phyloP scores from a whole-genome alignment of 495 filamentous ascomycete genomes.

The Hyaloscypha finlandica region DNA sequence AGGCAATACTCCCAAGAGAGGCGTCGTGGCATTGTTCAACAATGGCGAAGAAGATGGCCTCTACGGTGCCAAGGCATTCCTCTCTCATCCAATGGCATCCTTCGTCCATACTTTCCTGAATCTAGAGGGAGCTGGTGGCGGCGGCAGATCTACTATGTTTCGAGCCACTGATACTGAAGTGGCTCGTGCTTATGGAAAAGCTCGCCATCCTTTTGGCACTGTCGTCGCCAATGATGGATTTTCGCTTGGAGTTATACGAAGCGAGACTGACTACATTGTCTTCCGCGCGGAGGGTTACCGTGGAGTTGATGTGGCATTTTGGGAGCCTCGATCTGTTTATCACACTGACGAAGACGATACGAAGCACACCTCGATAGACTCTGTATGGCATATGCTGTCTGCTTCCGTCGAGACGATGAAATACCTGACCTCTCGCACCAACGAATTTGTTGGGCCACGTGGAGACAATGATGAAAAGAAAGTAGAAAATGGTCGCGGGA shows the following conservation, averaged over 20 bases:
- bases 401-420: conserved; percentile 72
- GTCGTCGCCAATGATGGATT: conserved; percentile 85
- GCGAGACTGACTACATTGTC: conserved; percentile 87
- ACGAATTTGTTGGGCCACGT: conserved; percentile 62
- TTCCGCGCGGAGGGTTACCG: conserved; percentile 82
- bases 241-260: conserved; percentile 70
- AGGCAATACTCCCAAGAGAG: conserved; percentile 74
- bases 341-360: conserved; percentile 91
- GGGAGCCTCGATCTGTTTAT: conserved; percentile 78
- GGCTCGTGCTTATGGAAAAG: conserved; percentile 71
- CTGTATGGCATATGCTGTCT: conserved; percentile 94
- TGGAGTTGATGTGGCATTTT: conserved; percentile 91
- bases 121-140: conserved; percentile 92
- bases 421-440: conserved; percentile 67
- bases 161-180: conserved; percentile 86
- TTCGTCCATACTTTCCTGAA: conserved; percentile 88
- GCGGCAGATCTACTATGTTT: conserved; percentile 85
- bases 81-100: conserved; percentile 73
- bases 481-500: conserved; percentile 67
- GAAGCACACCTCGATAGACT: conserved; percentile 70
- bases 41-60: conserved; percentile 96
- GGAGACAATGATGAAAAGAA: conserved; percentile 55
- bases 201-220: conserved; percentile 77
- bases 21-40: conserved; percentile 85
- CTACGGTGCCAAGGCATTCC: conserved; percentile 86